phyloP scores from a whole-genome alignment of 495 filamentous ascomycete species.

The Mytilinidion resinicola region DNA sequence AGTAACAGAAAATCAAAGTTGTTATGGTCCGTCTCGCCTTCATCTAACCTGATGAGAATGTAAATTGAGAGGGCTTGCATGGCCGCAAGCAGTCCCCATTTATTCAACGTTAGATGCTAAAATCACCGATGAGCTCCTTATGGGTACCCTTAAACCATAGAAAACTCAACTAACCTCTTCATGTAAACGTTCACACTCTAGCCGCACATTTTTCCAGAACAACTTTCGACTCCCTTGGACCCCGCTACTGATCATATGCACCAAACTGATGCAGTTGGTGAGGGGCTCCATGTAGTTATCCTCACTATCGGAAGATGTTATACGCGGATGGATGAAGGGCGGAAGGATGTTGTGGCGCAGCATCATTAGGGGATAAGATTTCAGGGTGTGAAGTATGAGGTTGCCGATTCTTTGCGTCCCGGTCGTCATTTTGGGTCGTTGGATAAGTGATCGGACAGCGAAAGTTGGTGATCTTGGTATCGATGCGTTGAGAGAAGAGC shows the following conservation, averaged over 20 bases:
- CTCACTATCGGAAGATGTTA: slow-evolving; percentile 25
- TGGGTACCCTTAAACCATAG: neutral
- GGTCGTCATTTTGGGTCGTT: slow-evolving; percentile 29
- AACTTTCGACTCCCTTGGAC: slow-evolving; percentile 38
- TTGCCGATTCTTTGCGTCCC: slow-evolving; percentile 35
- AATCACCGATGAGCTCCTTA: slow-evolving; percentile 10
- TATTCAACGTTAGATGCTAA: slow-evolving; percentile 33
- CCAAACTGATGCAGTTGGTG: slow-evolving; percentile 42
- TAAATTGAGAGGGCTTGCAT: slow-evolving; percentile 43
- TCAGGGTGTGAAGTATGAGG: slow-evolving; percentile 40
- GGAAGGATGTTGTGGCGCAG: slow-evolving; percentile 36
- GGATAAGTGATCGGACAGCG: slow-evolving; percentile 32
- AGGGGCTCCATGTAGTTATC: slow-evolving; percentile 38
- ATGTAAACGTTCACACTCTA: slow-evolving; percentile 42
- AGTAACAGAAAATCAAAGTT: slow-evolving; percentile 38
- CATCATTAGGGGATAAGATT: slow-evolving; percentile 42
- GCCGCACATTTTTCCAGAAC: slow-evolving; percentile 43
- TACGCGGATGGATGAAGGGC: slow-evolving; percentile 30
- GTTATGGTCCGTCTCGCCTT: slow-evolving; percentile 43
- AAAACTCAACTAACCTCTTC: slow-evolving; percentile 34
- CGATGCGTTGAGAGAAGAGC: slow-evolving; percentile 12
- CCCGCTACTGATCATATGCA: slow-evolving; percentile 38
- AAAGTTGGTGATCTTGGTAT: slow-evolving; percentile 33
- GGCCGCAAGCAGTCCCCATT: slow-evolving; percentile 40
- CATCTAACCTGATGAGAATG: slow-evolving; percentile 39